Percentiles rank a stretch among this genome's conserved stretches.
Conservation (phyloP, 192 early-diverging fungal genomes). For the Coemansia sp. region DNA sequence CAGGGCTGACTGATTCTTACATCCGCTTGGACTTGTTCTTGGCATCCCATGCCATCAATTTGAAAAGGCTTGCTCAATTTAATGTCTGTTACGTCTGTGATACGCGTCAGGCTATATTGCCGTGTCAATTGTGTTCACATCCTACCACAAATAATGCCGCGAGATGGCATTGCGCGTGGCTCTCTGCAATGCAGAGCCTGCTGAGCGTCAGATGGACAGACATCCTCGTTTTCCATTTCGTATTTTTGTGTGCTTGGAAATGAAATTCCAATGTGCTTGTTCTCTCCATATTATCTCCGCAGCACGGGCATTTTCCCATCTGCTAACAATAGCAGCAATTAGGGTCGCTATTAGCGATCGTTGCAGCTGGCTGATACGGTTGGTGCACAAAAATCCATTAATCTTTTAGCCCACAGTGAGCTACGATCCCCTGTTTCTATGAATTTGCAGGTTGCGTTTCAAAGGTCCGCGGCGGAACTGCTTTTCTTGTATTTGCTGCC, state of each 20-base stretch:
- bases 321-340: conserved; percentile 1
- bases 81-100: too few species aligned
- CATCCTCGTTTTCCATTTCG: neutral
- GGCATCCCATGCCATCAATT: too few species aligned
- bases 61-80: too few species aligned
- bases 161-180: too few species aligned
- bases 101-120: too few species aligned
- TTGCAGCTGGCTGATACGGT: neutral
- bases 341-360: neutral
- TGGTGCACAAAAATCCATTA: too few species aligned
- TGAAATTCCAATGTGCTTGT: too few species aligned
- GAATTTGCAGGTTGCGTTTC: neutral
- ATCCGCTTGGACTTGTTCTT: too few species aligned
- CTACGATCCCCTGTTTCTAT: neutral
- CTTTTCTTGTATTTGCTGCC: neutral
- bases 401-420: neutral
- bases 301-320: neutral
- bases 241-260: neutral
- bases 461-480: neutral
- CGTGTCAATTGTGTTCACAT: too few species aligned
- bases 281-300: neutral
- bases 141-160: too few species aligned
- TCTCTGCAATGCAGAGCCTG: conserved; percentile 3
- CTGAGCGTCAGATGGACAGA: conserved; percentile 18
- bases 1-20: too few species aligned